Conservation (phyloP, 2,329 filamentous ascomycete species). For the Arthroderma sp. region DNA sequence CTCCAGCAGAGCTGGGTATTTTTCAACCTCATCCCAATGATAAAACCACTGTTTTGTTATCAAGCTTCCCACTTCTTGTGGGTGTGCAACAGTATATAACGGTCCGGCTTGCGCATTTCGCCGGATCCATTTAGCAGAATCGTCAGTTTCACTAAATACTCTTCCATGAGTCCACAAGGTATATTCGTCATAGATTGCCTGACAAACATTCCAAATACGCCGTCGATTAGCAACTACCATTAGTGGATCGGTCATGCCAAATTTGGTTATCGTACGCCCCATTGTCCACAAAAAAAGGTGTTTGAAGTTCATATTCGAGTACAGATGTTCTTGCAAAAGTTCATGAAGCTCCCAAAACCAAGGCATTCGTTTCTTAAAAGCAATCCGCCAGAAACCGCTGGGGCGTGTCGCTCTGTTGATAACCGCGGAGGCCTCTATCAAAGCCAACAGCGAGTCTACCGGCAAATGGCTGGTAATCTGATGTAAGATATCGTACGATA, state of each 20-base stretch:
- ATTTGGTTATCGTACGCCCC: conserved; percentile 8
- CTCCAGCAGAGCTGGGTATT: too few species aligned
- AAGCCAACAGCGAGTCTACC: background rate
- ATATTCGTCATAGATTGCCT: conserved; percentile 5
- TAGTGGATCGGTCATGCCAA: conserved; percentile 14
- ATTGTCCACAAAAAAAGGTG: conserved; percentile 14
- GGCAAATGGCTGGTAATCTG: background rate
- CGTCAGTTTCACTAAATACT: too few species aligned
- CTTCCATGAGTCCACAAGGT: background rate
- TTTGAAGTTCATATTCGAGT: conserved; percentile 1
- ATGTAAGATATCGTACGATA: conserved; percentile 3
- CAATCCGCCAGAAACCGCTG: conserved; percentile 1
- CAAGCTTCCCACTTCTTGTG: too few species aligned
- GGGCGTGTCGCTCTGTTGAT: conserved; percentile 1
- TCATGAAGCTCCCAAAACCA: conserved; percentile 8
- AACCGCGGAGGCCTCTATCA: background rate
- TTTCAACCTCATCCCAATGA: too few species aligned
- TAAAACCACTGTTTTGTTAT: too few species aligned
- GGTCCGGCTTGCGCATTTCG: too few species aligned
- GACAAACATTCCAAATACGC: conserved; percentile 17
- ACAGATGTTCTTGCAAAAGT: background rate
- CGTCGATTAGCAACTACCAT: conserved; percentile 21
- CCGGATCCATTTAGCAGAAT: too few species aligned
- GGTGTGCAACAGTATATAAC: too few species aligned
- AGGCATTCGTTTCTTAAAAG: conserved; percentile 3